Conservation (phyloP, 2,329 filamentous ascomycete genomes). For the Penicillium psychrosexuale region DNA sequence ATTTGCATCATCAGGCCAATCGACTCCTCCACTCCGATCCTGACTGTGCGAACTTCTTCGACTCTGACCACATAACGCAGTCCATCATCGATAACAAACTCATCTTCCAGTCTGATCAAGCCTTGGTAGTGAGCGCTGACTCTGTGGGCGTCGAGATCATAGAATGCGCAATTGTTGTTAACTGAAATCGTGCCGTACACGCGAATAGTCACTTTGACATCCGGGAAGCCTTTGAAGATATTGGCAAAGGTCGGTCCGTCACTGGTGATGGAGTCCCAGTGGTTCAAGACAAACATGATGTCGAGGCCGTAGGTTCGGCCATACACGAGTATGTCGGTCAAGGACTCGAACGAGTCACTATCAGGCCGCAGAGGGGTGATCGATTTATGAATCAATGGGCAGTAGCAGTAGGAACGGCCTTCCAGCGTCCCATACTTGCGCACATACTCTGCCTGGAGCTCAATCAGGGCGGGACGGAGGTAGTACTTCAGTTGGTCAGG, state of each 20-base stretch:
- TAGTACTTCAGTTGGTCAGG: neutral
- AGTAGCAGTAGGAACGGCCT: neutral
- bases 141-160: neutral
- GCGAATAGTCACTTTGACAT: neutral
- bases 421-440: neutral
- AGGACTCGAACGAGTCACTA: neutral
- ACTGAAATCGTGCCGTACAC: neutral
- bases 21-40: neutral
- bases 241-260: neutral
- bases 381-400: conserved; percentile 1
- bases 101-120: neutral
- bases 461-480: neutral
- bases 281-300: neutral
- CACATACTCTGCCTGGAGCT: neutral
- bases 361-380: neutral
- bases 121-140: neutral
- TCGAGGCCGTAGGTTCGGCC: neutral
- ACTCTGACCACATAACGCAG: neutral
- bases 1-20: neutral
- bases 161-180: neutral
- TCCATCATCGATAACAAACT: neutral
- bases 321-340: neutral
- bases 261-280: neutral
- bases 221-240: neutral
- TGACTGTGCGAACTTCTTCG: neutral